Evolutionary conservation across 1,284 basidiomycete species (phyloP).

Genomic region (Pholiota adiposa): DNA sequence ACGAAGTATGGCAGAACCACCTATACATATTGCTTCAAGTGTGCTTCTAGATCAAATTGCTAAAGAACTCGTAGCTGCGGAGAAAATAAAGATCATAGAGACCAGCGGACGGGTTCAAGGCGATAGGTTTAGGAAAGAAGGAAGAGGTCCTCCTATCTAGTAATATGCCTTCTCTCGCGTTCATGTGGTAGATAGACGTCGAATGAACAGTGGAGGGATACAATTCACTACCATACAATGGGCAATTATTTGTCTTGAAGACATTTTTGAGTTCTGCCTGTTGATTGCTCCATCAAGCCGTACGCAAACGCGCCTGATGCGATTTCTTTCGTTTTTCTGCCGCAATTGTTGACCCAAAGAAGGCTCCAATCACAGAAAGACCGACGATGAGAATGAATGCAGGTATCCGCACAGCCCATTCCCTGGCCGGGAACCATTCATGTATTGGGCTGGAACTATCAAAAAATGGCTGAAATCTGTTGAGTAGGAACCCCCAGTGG

Average conservation of each 20-base stretch:
- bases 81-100: slow-evolving; percentile 60
- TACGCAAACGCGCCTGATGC: slow-evolving; percentile 57
- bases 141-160: slow-evolving; percentile 16
- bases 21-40: slow-evolving; percentile 45
- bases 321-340: slow-evolving; percentile 75
- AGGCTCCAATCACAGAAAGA: slow-evolving; percentile 75
- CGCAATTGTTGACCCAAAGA: slow-evolving; percentile 77
- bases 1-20: slow-evolving; percentile 51
- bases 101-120: slow-evolving; percentile 27
- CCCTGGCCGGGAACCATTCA: slow-evolving; percentile 79
- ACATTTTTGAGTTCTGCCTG: not conserved
- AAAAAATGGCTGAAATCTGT: slow-evolving; percentile 76
- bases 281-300: slow-evolving; percentile 41
- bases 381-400: slow-evolving; percentile 83
- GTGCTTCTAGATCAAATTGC: slow-evolving; percentile 54
- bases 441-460: slow-evolving; percentile 76
- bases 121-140: slow-evolving; percentile 27
- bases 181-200: too few relatives aligned
- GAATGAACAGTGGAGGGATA: too few relatives aligned
- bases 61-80: slow-evolving; percentile 63
- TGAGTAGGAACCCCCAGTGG: not conserved
- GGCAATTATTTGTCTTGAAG: too few relatives aligned
- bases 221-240: too few relatives aligned
- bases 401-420: slow-evolving; percentile 90
- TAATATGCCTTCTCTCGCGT: not conserved